Base-by-base conservation (phyloP, 495 filamentous ascomycete species). In the Evernia prunastri region DNA sequence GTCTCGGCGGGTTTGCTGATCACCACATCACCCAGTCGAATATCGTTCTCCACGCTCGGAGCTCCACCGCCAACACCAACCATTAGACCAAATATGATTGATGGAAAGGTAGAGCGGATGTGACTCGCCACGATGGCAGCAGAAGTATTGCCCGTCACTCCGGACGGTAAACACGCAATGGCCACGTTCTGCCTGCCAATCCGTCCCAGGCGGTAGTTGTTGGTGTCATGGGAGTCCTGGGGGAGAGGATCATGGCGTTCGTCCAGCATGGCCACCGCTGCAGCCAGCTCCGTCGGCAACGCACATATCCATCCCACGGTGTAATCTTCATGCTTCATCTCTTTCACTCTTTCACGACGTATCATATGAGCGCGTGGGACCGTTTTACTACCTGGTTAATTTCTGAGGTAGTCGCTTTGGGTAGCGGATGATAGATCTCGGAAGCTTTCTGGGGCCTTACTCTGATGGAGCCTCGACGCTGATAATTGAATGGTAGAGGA, bases 291-390 rank as follows among this genome's bases (percentile, higher is more conserved):
- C 20, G 69, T 61, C 3, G 67, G 61, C 10, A 83, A 68, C 1
- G 80, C 77, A 63, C 77, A 81, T 35, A 84, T 77, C 77, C 78
- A 82, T 33, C 77, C 81, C 18, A 85, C 72, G 4, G 72, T 77
- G 63, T 80, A 85, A n/a, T 73, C 72, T 65, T 71, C 67, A 29
- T 67, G 69, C 20, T 68, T 71, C 61, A n/a, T n/a, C n/a, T n/a
- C n/a, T n/a, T n/a, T n/a, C n/a, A n/a, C n/a, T n/a, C n/a, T n/a
- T 54, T 37, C 36, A 37, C 6, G 36, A 12, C 36, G 36, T 7
- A 12, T 37, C 36, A 49, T 49, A 49, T 27, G 23, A 27, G 45
- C 45, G 23, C 23, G 45, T 49, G 45, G 23, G 45, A 49, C 9
- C 23, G n/a, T 25, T 49, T 49, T 49, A 27, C 10, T 49, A 27